These are phyloP conservation scores for Bjerkandera adusta DNA, from an alignment of 1,284 basidiomycete genomes.

Conservation along the genomic window DNA sequence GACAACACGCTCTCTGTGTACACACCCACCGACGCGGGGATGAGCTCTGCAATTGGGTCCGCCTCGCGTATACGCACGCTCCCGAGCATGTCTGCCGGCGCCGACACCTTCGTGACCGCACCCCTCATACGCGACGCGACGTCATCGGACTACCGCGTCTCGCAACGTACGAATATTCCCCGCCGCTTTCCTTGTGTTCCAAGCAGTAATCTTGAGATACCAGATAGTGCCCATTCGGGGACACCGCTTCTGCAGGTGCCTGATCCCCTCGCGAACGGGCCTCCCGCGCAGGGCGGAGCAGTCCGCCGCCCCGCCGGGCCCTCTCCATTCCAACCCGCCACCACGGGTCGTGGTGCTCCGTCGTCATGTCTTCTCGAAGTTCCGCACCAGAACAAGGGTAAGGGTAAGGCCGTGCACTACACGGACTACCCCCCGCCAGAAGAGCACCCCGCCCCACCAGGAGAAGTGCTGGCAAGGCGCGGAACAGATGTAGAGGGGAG, in stretches of 20 bases:
- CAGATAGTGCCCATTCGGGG: slow-evolving; percentile 13
- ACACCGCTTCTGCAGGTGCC: slow-evolving; percentile 17
- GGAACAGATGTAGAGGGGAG: slow-evolving; percentile 50
- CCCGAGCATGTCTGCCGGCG: slow-evolving; percentile 17
- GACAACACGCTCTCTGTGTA: slow-evolving; percentile 22
- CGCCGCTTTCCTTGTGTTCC: not conserved
- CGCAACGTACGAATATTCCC: slow-evolving; percentile 5
- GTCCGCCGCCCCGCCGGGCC: not conserved
- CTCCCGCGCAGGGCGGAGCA: slow-evolving; percentile 1
- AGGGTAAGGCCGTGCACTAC: slow-evolving; percentile 34
- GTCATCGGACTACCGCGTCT: not conserved
- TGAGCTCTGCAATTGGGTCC: not conserved
- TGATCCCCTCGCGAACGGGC: not conserved
- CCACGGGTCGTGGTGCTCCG: not conserved
- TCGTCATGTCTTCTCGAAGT: slow-evolving; percentile 6
- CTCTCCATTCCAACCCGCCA: not conserved
- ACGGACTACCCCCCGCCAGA: slow-evolving; percentile 19
- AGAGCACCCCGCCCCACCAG: slow-evolving; percentile 47
- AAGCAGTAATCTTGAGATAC: not conserved
- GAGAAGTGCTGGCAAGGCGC: slow-evolving; percentile 56
- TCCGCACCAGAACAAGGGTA: slow-evolving; percentile 19
- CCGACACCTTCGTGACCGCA: slow-evolving; percentile 38
- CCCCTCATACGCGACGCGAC: slow-evolving; percentile 18
- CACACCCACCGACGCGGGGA: slow-evolving; percentile 12
- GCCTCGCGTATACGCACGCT: not conserved